Percentiles rank a stretch among this genome's conserved stretches.
These are phyloP conservation scores for Aspergillus saccharolyticus DNA, from an alignment of 495 filamentous ascomycete genomes.

Conservation along the genomic window DNA sequence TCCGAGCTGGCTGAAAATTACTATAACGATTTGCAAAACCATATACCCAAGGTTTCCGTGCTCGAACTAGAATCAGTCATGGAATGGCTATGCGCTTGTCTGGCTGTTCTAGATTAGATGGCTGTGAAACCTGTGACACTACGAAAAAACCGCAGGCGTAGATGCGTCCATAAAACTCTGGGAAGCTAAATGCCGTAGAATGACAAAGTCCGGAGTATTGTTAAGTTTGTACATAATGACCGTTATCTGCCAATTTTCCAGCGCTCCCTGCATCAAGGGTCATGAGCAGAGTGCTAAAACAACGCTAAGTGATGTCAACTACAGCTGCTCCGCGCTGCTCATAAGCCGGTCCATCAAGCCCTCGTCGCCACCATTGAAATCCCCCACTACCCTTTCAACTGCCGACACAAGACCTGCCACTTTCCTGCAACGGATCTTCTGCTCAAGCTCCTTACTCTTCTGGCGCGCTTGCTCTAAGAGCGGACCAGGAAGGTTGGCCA, in stretches of 20 bases:
- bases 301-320: constrained; percentile 5
- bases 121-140: not conserved
- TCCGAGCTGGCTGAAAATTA: no score
- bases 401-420: constrained; percentile 41
- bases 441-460: constrained; percentile 79
- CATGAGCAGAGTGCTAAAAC: not conserved
- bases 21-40: no score
- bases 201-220: not conserved
- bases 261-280: not conserved
- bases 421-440: constrained; percentile 57
- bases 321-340: constrained; percentile 37
- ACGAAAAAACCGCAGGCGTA: not conserved
- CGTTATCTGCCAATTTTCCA: not conserved
- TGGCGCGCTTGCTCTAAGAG: constrained; percentile 71
- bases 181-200: not conserved
- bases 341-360: constrained; percentile 31
- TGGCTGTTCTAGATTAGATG: not conserved
- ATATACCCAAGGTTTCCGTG: no score
- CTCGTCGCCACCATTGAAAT: constrained; percentile 20
- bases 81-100: not conserved
- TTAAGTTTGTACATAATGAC: not conserved
- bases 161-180: not conserved
- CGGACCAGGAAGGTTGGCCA: constrained; percentile 73
- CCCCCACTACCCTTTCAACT: constrained; percentile 38
- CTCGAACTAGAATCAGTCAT: no score